Conservation (phyloP, 257 asterid species). For the Agastache rugosa region DNA sequence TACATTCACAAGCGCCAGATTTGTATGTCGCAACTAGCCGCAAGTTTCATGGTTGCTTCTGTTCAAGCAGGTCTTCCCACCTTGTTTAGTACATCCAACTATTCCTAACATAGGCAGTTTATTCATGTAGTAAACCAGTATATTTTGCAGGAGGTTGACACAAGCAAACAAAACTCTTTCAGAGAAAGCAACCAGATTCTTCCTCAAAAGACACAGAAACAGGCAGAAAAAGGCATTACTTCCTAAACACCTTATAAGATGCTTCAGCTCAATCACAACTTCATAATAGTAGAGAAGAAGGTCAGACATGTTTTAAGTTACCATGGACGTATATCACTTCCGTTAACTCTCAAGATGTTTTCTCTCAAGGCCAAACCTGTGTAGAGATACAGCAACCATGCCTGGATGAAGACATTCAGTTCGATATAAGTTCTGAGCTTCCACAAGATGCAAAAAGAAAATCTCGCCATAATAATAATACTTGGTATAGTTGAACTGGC, state of each 20-base stretch:
- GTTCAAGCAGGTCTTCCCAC: constrained; percentile 7
- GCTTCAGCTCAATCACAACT: constrained; percentile 18
- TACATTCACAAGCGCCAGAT: constrained; percentile 13
- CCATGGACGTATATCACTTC: constrained; percentile 98
- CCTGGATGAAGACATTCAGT: constrained; percentile 60
- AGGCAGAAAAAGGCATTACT: neutral
- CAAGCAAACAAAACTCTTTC: constrained; percentile 16
- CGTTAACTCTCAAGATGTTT: constrained; percentile 90
- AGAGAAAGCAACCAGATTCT: constrained; percentile 3
- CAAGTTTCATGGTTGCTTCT: neutral
- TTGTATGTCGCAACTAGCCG: neutral
- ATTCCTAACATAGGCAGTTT: constrained; percentile 17
- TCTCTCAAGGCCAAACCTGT: constrained; percentile 95
- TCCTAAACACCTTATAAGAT: constrained; percentile 17
- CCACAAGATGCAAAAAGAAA: constrained; percentile 18
- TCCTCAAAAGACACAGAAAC: constrained; percentile 3
- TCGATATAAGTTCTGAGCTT: constrained; percentile 26
- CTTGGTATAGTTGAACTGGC: constrained; percentile 99
- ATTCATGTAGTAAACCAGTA: constrained; percentile 15
- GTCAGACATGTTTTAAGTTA: constrained; percentile 43
- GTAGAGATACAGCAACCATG: constrained; percentile 96
- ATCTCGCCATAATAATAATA: constrained; percentile 34
- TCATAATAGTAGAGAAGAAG: constrained; percentile 5
- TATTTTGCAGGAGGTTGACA: neutral
- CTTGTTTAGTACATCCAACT: constrained; percentile 15